Base-by-base conservation (phyloP, 495 filamentous ascomycete genomes). In the Usnea hakonensis region DNA sequence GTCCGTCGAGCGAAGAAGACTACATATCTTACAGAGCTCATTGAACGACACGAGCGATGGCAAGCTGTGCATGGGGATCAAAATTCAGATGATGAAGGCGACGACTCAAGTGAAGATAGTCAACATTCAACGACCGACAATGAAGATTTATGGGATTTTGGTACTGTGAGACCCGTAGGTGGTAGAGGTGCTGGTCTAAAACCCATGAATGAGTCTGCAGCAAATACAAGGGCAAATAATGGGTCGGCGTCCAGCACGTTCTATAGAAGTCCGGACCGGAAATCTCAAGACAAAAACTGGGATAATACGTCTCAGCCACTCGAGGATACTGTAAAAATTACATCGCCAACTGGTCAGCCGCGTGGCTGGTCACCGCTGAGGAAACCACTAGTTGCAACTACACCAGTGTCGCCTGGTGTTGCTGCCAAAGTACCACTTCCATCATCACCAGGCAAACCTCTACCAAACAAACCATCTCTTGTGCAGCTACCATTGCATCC, bases 61-160 rank as follows among this genome's bases (percentile, higher is more conserved):
- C 83, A 87, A 56, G 85, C 86, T 40, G 84, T 81, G 4, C 81
- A 91, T 65, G 77, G 74, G 9, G 77, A 79, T 43, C 68, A 68
- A 54, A 69, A 76, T 55, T 72, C 76, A 37, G 78, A 81, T 32
- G 86, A 90, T 14, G 85, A 87, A 14, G 84, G 88, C 14, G 83
- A 87, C n/a, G 71, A 76, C 11, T 75, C 79, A 28, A 61, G 66
- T 21, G 52, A 65, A 32, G 73, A 76, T 55, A 58, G 70, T 43
- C 64, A 55, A 26, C 64, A 70, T 52, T 50, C 69, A 23, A 64
- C 67, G 36, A 71, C 73, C 3, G 76, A 79, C n/a, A 83, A 91
- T 56, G 87, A 91, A 66, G 90, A 96, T 71, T 83, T 96, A 63
- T 97, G 92, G 92, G 92, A 97, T 73, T 97, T 97, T 78, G 91